These are phyloP conservation scores for Coccomyxa sp. DNA, from an alignment of 139 green algal species.

Conservation along the genomic window DNA sequence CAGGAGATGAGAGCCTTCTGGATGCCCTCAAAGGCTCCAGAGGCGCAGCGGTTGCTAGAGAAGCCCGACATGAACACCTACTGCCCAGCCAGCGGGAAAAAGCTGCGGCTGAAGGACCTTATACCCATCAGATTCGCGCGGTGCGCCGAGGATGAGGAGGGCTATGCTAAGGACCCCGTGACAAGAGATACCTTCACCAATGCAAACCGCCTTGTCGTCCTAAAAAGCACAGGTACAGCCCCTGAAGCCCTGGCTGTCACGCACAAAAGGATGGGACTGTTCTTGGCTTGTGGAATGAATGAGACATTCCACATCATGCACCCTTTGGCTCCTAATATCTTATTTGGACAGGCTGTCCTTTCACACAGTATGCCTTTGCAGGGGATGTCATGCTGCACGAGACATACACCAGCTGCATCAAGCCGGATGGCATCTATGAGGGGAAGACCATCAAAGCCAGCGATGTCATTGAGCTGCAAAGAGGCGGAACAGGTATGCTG, in stretches of 20 bases:
- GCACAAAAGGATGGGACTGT: no score
- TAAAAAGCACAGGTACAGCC: constrained; percentile 63
- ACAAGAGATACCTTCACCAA: constrained; percentile 85
- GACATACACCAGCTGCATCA: constrained; percentile 75
- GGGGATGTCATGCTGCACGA: constrained; percentile 75
- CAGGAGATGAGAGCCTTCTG: constrained; percentile 74
- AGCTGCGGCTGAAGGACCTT: constrained; percentile 79
- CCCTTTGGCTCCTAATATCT: no score
- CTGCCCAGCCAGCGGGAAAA: constrained; percentile 77
- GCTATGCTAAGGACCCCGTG: constrained; percentile 83
- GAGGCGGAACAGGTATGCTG: constrained; percentile 17
- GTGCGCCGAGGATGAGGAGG: constrained; percentile 37
- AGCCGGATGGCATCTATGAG: constrained; percentile 71
- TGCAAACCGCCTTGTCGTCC: constrained; percentile 64
- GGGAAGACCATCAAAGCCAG: constrained; percentile 40
- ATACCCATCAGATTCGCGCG: constrained; percentile 61
- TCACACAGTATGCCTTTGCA: no score
- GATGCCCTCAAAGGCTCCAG: constrained; percentile 56
- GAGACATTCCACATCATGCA: no score
- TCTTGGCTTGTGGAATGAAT: no score
- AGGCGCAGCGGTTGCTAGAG: constrained; percentile 41
- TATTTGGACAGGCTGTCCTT: no score
- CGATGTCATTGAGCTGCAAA: constrained; percentile 71
- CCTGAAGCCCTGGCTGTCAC: no score
- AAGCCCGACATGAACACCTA: constrained; percentile 68